phyloP scores from a whole-genome alignment of 495 filamentous ascomycete genomes.

The Apodospora peruviana region DNA sequence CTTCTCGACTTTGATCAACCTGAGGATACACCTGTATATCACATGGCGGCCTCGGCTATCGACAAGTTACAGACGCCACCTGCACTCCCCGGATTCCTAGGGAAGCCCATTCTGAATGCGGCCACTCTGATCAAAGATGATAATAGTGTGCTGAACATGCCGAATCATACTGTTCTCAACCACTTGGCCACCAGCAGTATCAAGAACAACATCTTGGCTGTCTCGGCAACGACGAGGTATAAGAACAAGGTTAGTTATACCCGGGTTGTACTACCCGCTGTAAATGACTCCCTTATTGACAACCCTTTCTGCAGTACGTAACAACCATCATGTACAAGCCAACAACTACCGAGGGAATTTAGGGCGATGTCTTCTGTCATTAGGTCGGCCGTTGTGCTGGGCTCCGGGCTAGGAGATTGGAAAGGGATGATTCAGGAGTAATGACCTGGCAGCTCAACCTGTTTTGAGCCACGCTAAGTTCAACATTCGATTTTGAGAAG shows the following conservation, averaged over 20 bases:
- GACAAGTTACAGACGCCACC: constrained; percentile 77
- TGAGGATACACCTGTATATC: constrained; percentile 66
- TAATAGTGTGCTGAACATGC: constrained; percentile 90
- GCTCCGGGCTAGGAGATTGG: background rate
- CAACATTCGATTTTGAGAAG: too few relatives aligned
- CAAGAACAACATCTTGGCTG: constrained; percentile 91
- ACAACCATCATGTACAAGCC: constrained; percentile 98
- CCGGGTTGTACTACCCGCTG: background rate
- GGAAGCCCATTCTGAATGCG: constrained; percentile 90
- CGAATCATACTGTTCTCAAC: constrained; percentile 95
- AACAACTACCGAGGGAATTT: constrained; percentile 38
- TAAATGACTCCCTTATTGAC: constrained; percentile 2
- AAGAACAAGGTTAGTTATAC: constrained; percentile 70
- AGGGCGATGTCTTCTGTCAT: constrained; percentile 1
- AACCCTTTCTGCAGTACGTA: constrained; percentile 71
- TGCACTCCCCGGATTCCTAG: constrained; percentile 81
- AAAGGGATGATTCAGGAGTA: constrained; percentile 3
- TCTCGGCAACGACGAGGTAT: constrained; percentile 93
- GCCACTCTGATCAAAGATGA: constrained; percentile 92
- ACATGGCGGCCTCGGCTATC: constrained; percentile 61
- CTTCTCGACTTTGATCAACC: constrained; percentile 78
- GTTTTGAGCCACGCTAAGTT: background rate
- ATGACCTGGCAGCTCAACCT: background rate
- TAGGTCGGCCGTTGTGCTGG: background rate
- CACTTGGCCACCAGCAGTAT: constrained; percentile 98